Base-by-base conservation (phyloP, 139 green algal species). In the Tetradesmus obliquus region DNA sequence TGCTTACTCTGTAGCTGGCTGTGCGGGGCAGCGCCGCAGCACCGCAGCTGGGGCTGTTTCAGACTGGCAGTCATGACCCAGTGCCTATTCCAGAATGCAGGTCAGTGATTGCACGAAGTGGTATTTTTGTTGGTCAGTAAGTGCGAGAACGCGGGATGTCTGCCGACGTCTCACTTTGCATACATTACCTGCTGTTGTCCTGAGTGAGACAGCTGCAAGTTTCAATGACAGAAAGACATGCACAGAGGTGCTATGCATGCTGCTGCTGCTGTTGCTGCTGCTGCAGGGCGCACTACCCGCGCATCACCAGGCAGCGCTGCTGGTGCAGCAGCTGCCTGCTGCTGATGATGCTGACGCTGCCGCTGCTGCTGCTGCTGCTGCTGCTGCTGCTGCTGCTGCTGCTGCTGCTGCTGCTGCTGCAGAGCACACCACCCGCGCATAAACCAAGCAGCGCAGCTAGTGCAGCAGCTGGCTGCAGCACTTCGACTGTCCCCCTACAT, bases 401-500 rank as follows among this genome's bases (percentile, higher is more conserved):
- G 54, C 58, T 79, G 55, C 12, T 54, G 53, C 20, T 24, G 22
- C 51, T 72, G 2, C 20, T 2, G 2, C 81, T 32, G 93, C 89
- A 87, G 84, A 4, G 93, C 93, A 9, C 96, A 97, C 57, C 94
- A 97, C 82, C 93, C 94, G 0, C 89, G 91, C 54, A 94, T 97
- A 71, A 97, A 97, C 86, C 13, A 92, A 13, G 96, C 93, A 13
- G 94, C 88, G 2, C 82, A 84, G 60, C 72, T 96, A 13, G 66
- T 97, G 24, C 90, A 87, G 58, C n/a, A 92, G 85, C 85, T 94
- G 2, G 76, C 86, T 84, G 86, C 86, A 22, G 86, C 69, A 13
- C 69, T 90, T 19, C 19, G 86, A 3, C 20, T 83, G 55, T 12
- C 12, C n/a, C 69, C 74, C 22, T 86, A 86, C 55, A 17, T 9